Evolutionary conservation across 1,139 yeast species (phyloP).

Genomic region (Diutina pseudorugosa): DNA sequence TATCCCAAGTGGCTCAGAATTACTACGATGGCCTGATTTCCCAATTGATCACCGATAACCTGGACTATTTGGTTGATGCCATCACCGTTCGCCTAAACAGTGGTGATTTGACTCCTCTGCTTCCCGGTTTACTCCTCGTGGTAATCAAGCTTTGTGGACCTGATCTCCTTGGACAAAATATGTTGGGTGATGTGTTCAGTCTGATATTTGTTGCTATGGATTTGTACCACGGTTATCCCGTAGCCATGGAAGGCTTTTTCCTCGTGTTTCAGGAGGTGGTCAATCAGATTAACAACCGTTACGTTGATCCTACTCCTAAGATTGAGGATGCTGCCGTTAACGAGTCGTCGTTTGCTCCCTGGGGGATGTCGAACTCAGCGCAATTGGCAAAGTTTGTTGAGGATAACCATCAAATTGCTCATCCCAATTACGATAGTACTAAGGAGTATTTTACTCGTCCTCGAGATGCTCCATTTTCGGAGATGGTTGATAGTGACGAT

Average conservation of each 20-base stretch:
- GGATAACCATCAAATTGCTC: not conserved
- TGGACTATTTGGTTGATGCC: conserved; percentile 73
- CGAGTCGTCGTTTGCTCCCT: not conserved
- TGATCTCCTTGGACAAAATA: conserved; percentile 39
- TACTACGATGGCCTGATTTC: conserved; percentile 49
- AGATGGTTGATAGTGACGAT: not conserved
- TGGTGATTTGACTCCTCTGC: conserved; percentile 53
- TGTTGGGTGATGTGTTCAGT: conserved; percentile 58
- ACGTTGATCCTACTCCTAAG: not conserved
- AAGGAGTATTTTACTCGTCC: conserved; percentile 3
- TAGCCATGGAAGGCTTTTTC: conserved; percentile 64
- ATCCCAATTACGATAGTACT: not conserved
- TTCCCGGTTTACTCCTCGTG: conserved; percentile 58
- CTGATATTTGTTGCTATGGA: conserved; percentile 71
- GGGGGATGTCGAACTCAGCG: not conserved
- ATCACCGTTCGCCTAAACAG: conserved; percentile 57
- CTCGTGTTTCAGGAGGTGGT: conserved; percentile 56
- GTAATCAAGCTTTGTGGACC: conserved; percentile 61
- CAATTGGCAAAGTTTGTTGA: not conserved
- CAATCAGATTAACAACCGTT: conserved; percentile 29
- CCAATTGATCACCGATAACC: conserved; percentile 47
- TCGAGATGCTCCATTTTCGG: not conserved
- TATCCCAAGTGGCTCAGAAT: conserved; percentile 28
- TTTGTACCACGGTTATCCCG: conserved; percentile 69
- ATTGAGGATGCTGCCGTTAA: not conserved